Percentiles rank a stretch among this genome's conserved stretches.
Conservation (phyloP, 163 green algal genomes). For the Volvox carteri region DNA sequence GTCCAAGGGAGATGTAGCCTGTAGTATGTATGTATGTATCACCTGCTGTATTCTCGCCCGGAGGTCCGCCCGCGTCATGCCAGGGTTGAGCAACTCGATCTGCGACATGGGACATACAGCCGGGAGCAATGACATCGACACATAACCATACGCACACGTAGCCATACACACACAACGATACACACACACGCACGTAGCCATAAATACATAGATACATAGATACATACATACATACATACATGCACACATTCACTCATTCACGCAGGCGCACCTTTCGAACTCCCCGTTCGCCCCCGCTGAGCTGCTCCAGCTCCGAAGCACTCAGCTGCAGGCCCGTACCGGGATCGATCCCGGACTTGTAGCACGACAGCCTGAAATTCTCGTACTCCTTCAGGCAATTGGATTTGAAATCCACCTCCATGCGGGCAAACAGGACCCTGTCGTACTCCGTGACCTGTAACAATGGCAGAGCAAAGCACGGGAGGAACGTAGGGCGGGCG, state of each 20-base stretch:
- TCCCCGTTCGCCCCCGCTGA: neutral
- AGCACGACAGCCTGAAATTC: neutral
- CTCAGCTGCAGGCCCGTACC: neutral
- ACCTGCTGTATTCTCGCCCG: neutral
- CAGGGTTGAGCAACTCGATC: neutral
- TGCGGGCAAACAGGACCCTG: conserved; percentile 15
- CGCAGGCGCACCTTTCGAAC: neutral
- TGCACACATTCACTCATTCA: neutral
- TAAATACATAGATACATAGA: neutral
- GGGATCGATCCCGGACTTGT: neutral
- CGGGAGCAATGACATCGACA: too few species aligned
- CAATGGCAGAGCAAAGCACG: too few species aligned
- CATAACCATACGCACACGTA: neutral
- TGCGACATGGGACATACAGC: too few species aligned
- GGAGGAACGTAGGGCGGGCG: too few species aligned
- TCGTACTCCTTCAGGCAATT: neutral
- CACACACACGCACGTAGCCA: neutral
- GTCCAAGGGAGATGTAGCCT: neutral
- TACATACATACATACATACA: neutral
- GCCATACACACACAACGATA: neutral
- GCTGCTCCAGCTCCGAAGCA: neutral
- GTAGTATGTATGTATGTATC: neutral
- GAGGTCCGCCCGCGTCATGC: neutral
- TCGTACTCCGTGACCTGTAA: conserved; percentile 42
- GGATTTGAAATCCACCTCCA: conserved; percentile 6